Conservation (phyloP, 73 alveolate genomes). For the Stentor roeselii region DNA sequence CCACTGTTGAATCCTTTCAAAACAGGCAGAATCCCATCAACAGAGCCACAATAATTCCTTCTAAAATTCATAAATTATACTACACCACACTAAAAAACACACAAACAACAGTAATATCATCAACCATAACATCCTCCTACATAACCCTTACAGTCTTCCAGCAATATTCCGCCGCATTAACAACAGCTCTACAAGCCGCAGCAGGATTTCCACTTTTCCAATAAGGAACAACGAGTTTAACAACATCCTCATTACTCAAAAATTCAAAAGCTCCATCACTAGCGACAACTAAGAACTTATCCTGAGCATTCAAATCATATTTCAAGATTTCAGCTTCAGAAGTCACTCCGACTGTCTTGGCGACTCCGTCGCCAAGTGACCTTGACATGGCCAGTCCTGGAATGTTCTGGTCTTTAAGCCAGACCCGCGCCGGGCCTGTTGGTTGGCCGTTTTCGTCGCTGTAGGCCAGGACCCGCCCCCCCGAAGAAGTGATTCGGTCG, state of each 20-base stretch:
- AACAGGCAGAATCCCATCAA: no score
- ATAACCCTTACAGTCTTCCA: conserved; percentile 31
- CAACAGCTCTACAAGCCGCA: conserved; percentile 50
- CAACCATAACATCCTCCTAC: conserved; percentile 38
- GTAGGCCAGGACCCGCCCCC: conserved; percentile 75
- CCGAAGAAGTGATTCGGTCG: conserved; percentile 54
- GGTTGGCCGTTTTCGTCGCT: conserved; percentile 57
- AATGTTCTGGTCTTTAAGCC: conserved; percentile 63
- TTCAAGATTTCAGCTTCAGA: conserved; percentile 50
- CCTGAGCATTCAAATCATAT: conserved; percentile 40
- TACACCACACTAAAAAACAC: conserved; percentile 38
- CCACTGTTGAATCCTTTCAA: no score
- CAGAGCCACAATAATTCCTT: no score
- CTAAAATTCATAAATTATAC: neutral
- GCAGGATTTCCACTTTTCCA: conserved; percentile 40
- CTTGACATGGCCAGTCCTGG: conserved; percentile 98
- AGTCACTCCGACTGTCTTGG: conserved; percentile 88
- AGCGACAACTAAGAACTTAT: conserved; percentile 51
- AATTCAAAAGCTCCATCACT: conserved; percentile 89
- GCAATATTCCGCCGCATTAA: conserved; percentile 38
- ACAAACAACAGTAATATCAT: conserved; percentile 41
- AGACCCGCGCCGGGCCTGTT: conserved; percentile 80
- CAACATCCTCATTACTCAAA: conserved; percentile 65
- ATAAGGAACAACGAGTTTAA: conserved; percentile 2
- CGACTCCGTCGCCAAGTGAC: conserved; percentile 91